Conservation (phyloP, 345 rosid species). For the Chamaenerion angustifolium region DNA sequence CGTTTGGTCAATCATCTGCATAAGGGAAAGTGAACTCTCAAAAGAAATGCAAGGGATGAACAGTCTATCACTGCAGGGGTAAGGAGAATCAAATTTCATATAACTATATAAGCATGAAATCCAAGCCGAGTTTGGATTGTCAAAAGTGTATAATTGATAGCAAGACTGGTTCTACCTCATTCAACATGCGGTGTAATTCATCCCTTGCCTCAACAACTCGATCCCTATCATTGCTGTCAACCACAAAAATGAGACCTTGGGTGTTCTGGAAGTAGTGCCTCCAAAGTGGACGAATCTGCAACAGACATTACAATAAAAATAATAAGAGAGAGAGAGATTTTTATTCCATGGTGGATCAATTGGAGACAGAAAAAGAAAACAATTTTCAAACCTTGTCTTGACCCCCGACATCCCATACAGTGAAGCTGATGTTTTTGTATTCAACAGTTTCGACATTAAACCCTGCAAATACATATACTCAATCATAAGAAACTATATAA, state of each 20-base stretch:
- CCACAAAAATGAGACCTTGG: slow-evolving; percentile 77
- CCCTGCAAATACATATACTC: slow-evolving; percentile 21
- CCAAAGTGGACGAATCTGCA: slow-evolving; percentile 80
- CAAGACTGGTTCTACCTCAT: slow-evolving; percentile 33
- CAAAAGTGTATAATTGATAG: not conserved
- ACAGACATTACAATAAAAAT: not conserved
- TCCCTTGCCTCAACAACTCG: slow-evolving; percentile 72
- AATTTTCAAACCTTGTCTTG: slow-evolving; percentile 54
- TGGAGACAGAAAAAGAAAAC: not conserved
- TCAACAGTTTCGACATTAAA: slow-evolving; percentile 88
- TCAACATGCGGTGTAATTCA: slow-evolving; percentile 84
- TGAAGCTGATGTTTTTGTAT: slow-evolving; percentile 86
- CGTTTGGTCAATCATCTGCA: no score
- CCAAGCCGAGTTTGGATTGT: no score
- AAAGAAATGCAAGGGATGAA: no score
- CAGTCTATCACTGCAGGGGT: no score
- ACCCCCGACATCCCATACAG: slow-evolving; percentile 94
- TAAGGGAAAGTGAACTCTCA: no score
- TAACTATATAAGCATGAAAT: no score
- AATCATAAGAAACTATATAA: not conserved
- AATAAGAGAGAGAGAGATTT: not conserved
- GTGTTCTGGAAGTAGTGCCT: slow-evolving; percentile 88
- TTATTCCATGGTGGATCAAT: not conserved
- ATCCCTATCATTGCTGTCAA: slow-evolving; percentile 77
- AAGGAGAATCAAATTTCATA: no score